A percentile compares a stretch with the other conserved stretches of the same genome.
Evolutionary conservation across 1,284 basidiomycete species (phyloP).

Genomic region (Entoloma clypeatum): DNA sequence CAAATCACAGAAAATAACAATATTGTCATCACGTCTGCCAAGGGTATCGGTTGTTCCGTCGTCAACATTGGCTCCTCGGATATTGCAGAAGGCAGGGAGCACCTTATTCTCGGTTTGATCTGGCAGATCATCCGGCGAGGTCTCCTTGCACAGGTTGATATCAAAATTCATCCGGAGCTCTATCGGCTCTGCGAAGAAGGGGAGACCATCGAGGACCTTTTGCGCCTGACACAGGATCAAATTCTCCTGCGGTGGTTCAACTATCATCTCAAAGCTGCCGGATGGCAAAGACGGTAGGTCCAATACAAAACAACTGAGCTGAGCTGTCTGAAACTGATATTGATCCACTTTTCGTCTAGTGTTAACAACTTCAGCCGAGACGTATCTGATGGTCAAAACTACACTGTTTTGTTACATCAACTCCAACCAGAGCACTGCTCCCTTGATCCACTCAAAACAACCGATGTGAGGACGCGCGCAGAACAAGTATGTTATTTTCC

Average conservation of each 20-base stretch:
- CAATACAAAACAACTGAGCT: background rate
- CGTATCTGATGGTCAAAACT: constrained; percentile 95
- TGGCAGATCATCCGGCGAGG: constrained; percentile 98
- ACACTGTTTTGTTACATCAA: constrained; percentile 93
- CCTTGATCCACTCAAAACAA: constrained; percentile 85
- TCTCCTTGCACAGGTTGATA: constrained; percentile 91
- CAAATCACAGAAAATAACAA: constrained; percentile 99
- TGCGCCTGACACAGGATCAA: constrained; percentile 93
- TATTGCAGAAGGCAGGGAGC: constrained; percentile 91
- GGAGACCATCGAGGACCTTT: constrained; percentile 94
- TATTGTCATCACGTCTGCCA: constrained; percentile 96
- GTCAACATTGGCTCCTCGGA: constrained; percentile 97
- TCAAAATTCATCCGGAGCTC: constrained; percentile 96
- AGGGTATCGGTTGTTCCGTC: constrained; percentile 97
- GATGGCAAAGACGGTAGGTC: constrained; percentile 77
- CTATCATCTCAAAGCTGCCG: constrained; percentile 95
- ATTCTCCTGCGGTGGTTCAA: constrained; percentile 98
- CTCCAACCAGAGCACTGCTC: constrained; percentile 93
- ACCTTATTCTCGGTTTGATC: constrained; percentile 96
- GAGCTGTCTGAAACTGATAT: constrained; percentile 12
- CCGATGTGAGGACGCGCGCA: constrained; percentile 79
- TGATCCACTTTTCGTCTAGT: constrained; percentile 42
- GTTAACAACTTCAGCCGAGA: constrained; percentile 98
- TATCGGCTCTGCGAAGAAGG: constrained; percentile 95
- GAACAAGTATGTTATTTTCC: constrained; percentile 56